These are phyloP conservation scores for Agroathelia rolfsii DNA, from an alignment of 1,284 basidiomycete species.

Conservation along the genomic window DNA sequence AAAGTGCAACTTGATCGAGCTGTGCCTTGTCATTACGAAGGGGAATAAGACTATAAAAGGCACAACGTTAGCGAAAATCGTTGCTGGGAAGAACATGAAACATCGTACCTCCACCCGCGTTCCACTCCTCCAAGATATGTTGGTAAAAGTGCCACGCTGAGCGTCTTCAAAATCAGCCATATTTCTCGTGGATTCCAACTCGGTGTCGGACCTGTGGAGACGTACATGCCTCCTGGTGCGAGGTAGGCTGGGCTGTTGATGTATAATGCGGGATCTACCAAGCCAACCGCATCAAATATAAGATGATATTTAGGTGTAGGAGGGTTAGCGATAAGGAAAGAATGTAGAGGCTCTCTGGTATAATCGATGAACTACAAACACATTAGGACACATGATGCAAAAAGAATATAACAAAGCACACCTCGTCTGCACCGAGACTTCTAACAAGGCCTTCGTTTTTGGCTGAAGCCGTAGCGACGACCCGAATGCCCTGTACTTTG, in stretches of 20 bases:
- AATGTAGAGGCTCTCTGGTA: conserved; percentile 20
- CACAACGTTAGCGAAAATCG: not conserved
- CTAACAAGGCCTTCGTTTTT: conserved; percentile 35
- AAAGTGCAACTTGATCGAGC: conserved; percentile 16
- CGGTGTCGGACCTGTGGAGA: conserved; percentile 33
- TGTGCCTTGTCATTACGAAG: conserved; percentile 10
- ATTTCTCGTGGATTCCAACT: conserved; percentile 6
- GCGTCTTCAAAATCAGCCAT: conserved; percentile 12
- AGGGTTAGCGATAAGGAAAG: conserved; percentile 19
- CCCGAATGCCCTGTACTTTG: conserved; percentile 43
- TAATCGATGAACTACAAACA: conserved; percentile 31
- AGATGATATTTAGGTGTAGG: conserved; percentile 16
- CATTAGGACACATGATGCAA: conserved; percentile 9
- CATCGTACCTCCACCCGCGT: too few relatives aligned
- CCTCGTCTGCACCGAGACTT: conserved; percentile 32
- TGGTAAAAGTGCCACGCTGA: too few relatives aligned
- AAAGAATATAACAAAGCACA: conserved; percentile 19
- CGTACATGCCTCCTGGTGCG: conserved; percentile 33
- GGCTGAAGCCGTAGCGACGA: conserved; percentile 44
- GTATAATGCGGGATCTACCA: conserved; percentile 26
- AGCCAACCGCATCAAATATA: conserved; percentile 21
- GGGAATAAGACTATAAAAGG: too few relatives aligned
- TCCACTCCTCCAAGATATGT: conserved; percentile 13
- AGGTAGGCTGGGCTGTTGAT: conserved; percentile 32
- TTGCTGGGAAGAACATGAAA: not conserved